A percentile compares a stretch with the other conserved stretches of the same genome.
These are phyloP conservation scores for Fusarium longipes DNA, from an alignment of 2,329 filamentous ascomycete genomes.

Conservation along the genomic window DNA sequence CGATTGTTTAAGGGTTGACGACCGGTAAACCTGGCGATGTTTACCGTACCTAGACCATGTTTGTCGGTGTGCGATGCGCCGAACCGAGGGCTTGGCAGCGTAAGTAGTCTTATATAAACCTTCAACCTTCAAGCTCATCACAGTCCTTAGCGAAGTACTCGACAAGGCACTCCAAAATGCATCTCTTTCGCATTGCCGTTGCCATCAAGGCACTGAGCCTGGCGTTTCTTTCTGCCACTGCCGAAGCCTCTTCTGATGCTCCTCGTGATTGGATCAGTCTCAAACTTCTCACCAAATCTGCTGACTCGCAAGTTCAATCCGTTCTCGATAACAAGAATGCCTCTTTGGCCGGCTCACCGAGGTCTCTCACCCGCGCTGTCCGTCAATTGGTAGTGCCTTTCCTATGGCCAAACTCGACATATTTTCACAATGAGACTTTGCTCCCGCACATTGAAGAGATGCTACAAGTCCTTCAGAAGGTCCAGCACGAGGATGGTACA, in stretches of 20 bases:
- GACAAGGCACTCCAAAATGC: background rate
- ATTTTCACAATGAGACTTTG: conserved; percentile 14
- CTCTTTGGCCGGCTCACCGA: conserved; percentile 6
- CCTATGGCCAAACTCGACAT: conserved; percentile 8
- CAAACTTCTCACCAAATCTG: conserved; percentile 4
- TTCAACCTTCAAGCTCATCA: background rate
- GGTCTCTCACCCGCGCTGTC: conserved; percentile 10
- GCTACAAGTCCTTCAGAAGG: background rate
- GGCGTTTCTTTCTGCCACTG: background rate
- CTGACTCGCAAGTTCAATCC: background rate
- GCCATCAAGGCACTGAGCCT: background rate
- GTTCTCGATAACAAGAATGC: conserved; percentile 5
- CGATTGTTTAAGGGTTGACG: background rate
- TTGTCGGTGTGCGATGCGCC: conserved; percentile 12
- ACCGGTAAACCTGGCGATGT: conserved; percentile 2
- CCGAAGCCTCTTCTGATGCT: background rate
- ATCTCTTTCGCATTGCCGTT: background rate
- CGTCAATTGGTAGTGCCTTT: conserved; percentile 19
- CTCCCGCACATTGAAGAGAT: conserved; percentile 15
- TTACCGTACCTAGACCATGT: conserved; percentile 1
- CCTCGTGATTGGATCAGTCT: conserved; percentile 3
- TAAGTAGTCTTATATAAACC: conserved; percentile 1
- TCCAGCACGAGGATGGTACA: conserved; percentile 10
- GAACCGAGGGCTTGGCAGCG: conserved; percentile 24
- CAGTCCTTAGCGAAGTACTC: background rate